Evolutionary conservation across 2,329 filamentous ascomycete genomes (phyloP).

Genomic region (Byssothecium circinans): DNA sequence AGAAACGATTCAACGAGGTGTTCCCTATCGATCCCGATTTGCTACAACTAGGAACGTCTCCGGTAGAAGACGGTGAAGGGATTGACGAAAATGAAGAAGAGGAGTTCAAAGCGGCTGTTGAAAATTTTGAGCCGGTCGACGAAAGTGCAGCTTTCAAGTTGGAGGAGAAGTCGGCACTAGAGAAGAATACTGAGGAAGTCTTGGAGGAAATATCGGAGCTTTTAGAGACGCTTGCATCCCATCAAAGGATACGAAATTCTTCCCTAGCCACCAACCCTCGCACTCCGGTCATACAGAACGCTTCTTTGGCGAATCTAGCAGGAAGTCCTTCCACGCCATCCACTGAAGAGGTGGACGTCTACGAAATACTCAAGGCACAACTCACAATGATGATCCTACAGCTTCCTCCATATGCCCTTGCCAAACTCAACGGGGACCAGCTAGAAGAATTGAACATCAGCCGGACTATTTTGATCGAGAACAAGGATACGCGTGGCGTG

Average conservation of each 20-base stretch:
- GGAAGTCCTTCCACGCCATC: constrained; percentile 68
- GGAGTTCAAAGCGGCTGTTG: constrained; percentile 42
- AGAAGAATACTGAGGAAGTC: constrained; percentile 68
- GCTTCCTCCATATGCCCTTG: constrained; percentile 81
- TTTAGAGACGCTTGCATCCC: constrained; percentile 74
- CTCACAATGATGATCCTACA: constrained; percentile 72
- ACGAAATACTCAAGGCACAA: constrained; percentile 74
- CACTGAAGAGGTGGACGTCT: constrained; percentile 60
- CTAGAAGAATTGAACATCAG: constrained; percentile 81
- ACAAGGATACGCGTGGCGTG: constrained; percentile 72
- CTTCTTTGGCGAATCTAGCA: constrained; percentile 56
- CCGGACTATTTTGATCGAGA: constrained; percentile 73
- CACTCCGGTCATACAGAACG: constrained; percentile 67
- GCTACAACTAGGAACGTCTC: constrained; percentile 40
- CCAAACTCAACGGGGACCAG: constrained; percentile 83
- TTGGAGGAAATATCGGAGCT: constrained; percentile 74
- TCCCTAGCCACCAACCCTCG: constrained; percentile 67
- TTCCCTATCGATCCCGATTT: constrained; percentile 58
- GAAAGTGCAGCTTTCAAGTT: constrained; percentile 21
- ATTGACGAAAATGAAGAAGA: constrained; percentile 37
- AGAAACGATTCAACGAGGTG: constrained; percentile 65
- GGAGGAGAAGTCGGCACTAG: constrained; percentile 48
- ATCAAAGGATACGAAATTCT: constrained; percentile 77
- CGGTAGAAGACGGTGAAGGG: constrained; percentile 41
- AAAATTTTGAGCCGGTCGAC: constrained; percentile 39